Evolutionary conservation across 768 basidiomycete species (phyloP).

Genomic region (Tricholomella constricta): DNA sequence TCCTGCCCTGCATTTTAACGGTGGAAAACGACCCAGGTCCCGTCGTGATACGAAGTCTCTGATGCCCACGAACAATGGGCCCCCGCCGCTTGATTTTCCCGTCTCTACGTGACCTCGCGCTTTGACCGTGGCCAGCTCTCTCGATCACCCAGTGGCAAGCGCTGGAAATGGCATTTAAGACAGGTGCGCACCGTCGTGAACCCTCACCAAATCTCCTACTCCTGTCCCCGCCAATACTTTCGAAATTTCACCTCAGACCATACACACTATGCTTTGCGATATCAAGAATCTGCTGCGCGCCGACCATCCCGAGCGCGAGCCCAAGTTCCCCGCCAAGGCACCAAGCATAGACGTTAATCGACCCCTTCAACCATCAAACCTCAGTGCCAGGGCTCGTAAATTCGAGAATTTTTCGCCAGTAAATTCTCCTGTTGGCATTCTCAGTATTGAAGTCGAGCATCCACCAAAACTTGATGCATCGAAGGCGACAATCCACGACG

Average conservation of each 20-base stretch:
- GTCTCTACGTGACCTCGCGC: not conserved
- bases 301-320: not conserved
- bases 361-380: not conserved
- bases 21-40: slow-evolving; percentile 9
- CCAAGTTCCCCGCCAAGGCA: not conserved
- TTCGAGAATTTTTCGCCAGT: slow-evolving; percentile 1
- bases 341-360: not conserved
- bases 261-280: slow-evolving; percentile 3
- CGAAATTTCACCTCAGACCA: not conserved
- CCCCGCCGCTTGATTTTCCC: not conserved
- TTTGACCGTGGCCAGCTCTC: slow-evolving; percentile 11
- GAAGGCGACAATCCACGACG: slow-evolving; percentile 1
- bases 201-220: not conserved
- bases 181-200: not conserved
- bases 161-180: slow-evolving; percentile 6
- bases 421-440: not conserved
- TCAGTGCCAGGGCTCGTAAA: slow-evolving; percentile 1
- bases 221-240: not conserved
- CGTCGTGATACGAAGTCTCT: slow-evolving; percentile 3
- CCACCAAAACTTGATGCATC: not conserved
- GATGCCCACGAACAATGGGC: slow-evolving; percentile 2
- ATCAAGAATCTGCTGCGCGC: slow-evolving; percentile 4
- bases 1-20: slow-evolving; percentile 13
- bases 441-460: slow-evolving; percentile 5
- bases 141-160: slow-evolving; percentile 7